Evolutionary conservation across 805 yeast species (phyloP).

Genomic region (Metschnikowia hibisci): DNA sequence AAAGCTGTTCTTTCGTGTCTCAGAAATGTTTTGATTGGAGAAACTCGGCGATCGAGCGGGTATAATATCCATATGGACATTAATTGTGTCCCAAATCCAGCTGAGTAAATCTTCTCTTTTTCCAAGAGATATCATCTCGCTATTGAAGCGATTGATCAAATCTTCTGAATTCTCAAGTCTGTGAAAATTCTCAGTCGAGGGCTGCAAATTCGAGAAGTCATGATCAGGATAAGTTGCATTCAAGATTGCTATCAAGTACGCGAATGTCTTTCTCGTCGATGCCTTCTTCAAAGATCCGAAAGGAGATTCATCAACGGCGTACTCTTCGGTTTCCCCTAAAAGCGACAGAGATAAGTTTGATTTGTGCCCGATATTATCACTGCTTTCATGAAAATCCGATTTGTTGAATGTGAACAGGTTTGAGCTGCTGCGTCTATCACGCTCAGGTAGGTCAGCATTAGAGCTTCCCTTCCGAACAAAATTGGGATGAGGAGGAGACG

Average conservation of each 20-base stretch:
- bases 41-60: conserved; percentile 29
- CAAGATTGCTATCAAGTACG: conserved; percentile 82
- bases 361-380: conserved; percentile 1
- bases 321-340: conserved; percentile 12
- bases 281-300: conserved; percentile 88
- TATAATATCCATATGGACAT: conserved; percentile 70
- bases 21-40: conserved; percentile 18
- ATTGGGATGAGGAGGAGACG: conserved; percentile 27
- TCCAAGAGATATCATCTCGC: conserved; percentile 55
- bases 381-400: conserved; percentile 9
- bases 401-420: conserved; percentile 23
- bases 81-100: conserved; percentile 86
- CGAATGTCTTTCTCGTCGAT: conserved; percentile 85
- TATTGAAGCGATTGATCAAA: conserved; percentile 67
- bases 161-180: conserved; percentile 36
- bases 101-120: conserved; percentile 42
- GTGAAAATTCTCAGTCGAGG: conserved; percentile 55
- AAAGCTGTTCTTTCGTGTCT: conserved; percentile 29
- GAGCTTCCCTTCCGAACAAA: conserved; percentile 25
- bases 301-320: conserved; percentile 52
- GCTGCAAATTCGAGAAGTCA: conserved; percentile 84
- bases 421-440: conserved; percentile 27
- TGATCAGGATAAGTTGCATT: conserved; percentile 95
- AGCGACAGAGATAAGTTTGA: conserved; percentile 13
- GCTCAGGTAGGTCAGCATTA: conserved; percentile 16